Evolutionary conservation across 768 basidiomycete species (phyloP), one percentile per base, ranked within the genome.

Genomic region (Trametes elegans): DNA sequence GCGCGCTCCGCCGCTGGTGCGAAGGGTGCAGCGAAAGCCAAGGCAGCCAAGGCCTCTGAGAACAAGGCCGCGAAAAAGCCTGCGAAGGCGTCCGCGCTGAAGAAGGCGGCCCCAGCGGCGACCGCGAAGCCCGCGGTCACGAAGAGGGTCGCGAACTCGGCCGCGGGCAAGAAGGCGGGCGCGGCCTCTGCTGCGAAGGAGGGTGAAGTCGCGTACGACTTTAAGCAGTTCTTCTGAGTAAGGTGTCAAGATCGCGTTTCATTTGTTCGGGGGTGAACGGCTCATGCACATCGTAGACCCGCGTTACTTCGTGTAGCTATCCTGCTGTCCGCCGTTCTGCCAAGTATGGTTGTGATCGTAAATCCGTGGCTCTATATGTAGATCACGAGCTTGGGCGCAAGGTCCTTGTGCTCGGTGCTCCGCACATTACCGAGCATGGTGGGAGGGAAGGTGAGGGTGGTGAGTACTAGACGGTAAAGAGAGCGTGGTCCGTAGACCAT

Each of bases 121-220:
- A n/a, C 6, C 16, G 49, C 61, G n/a, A 67, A 62, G 26, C 56
- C 57, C 35, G 70, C 43, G 62, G 69, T 42, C 21, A 54, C 43
- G 10, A 70, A 66, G 55, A 64, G 73, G 65, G 69, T 69, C 16
- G 74, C 75, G 11, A 77, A 76, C 47, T 66, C 69, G 21, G 63
- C 73, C 6, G 10, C 38, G n/a, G 57, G 66, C 41, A 68, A 63
- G 52, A 70, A 63, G 64, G 61, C 55, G 14, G 52, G 58, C 7
- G 51, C 55, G 2, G 61, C 44, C 6, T 53, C 58, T 21, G 57
- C 62, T 40, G 51, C 31, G 24, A 49, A 55, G 49, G 53, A 52
- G 5, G 64, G 64, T 24, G 72, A 68, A 39, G 72, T 77, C 64
- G 77, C 74, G 26, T 86, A 85, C 64, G 79, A 83, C 65, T 87